These are phyloP conservation scores for Lizonia empirigonia DNA, from an alignment of 2,329 filamentous ascomycete species.

Conservation along the genomic window DNA sequence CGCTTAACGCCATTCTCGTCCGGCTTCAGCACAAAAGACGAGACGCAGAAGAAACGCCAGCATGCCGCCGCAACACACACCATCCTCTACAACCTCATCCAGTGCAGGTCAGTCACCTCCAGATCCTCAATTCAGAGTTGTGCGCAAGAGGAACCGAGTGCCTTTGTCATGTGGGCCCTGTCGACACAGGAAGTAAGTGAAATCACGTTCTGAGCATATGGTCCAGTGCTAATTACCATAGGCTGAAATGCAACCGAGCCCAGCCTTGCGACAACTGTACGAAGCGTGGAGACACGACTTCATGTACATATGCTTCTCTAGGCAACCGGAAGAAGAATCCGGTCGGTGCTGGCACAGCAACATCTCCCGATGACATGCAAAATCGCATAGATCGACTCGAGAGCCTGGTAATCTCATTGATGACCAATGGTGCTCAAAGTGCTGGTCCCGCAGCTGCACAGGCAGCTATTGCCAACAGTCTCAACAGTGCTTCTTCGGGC, in stretches of 20 bases:
- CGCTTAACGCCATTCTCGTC: slow-evolving; percentile 26
- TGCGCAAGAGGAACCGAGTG: slow-evolving; percentile 89
- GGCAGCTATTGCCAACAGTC: slow-evolving; percentile 59
- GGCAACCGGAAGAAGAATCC: slow-evolving; percentile 73
- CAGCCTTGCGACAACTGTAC: slow-evolving; percentile 94
- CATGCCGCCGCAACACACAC: slow-evolving; percentile 71
- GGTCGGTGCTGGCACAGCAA: slow-evolving; percentile 60
- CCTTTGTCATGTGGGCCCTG: slow-evolving; percentile 92
- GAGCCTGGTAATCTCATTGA: slow-evolving; percentile 86
- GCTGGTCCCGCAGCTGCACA: slow-evolving; percentile 65
- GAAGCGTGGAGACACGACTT: slow-evolving; percentile 79
- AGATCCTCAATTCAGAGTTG: slow-evolving; percentile 83
- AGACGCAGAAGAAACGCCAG: slow-evolving; percentile 4
- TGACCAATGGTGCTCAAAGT: slow-evolving; percentile 81
- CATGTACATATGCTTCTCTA: slow-evolving; percentile 80
- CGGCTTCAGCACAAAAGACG: neutral
- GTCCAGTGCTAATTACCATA: slow-evolving; percentile 39
- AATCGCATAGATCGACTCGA: slow-evolving; percentile 95
- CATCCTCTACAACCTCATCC: slow-evolving; percentile 78
- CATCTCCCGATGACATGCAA: slow-evolving; percentile 92
- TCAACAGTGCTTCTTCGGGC: slow-evolving; percentile 48
- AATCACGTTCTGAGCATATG: slow-evolving; percentile 22
- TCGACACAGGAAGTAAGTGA: slow-evolving; percentile 81
- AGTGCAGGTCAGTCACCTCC: slow-evolving; percentile 80
- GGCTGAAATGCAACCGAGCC: slow-evolving; percentile 89